Evolutionary conservation across 768 basidiomycete genomes (phyloP).

Genomic region (Trametes punicea): DNA sequence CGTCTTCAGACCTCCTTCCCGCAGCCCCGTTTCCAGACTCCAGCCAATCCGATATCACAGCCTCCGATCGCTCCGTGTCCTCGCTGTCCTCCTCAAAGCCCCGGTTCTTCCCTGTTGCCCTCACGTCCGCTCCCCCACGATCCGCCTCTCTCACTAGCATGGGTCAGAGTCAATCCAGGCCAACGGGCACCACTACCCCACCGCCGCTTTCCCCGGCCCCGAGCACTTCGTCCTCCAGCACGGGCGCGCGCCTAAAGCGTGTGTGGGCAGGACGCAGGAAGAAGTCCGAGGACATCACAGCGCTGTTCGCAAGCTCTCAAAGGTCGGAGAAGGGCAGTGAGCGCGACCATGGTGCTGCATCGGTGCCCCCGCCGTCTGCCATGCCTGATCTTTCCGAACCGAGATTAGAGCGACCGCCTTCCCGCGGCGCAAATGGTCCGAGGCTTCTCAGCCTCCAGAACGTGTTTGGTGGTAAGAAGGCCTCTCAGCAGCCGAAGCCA

Average conservation of each 20-base stretch:
- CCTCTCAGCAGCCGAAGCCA: conserved; percentile 8
- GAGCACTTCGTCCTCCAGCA: conserved; percentile 36
- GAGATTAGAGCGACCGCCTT: conserved; percentile 35
- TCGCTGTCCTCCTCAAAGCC: conserved; percentile 30
- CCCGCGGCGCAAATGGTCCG: conserved; percentile 22
- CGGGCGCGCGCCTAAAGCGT: conserved; percentile 54
- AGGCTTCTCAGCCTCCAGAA: conserved; percentile 26
- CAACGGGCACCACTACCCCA: conserved; percentile 25
- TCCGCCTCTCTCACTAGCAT: conserved; percentile 33
- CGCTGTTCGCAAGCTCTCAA: conserved; percentile 22
- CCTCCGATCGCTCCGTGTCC: conserved; percentile 41
- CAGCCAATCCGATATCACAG: conserved; percentile 39
- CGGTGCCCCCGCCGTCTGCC: conserved; percentile 10
- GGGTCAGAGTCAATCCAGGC: conserved; percentile 37
- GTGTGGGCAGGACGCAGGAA: conserved; percentile 56
- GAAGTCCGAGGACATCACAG: conserved; percentile 48
- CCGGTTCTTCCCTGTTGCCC: conserved; percentile 28
- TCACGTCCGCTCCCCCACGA: conserved; percentile 30
- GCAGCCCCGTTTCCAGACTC: conserved; percentile 33
- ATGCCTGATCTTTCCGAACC: conserved; percentile 16
- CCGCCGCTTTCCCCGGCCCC: conserved; percentile 23
- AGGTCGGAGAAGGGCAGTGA: conserved; percentile 20
- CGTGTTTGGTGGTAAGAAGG: conserved; percentile 41
- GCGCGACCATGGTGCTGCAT: neutral
- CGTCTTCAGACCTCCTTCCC: conserved; percentile 39